A percentile compares a stretch with the other conserved stretches of the same genome.
These are phyloP conservation scores for Paradendryphiella salina DNA, from an alignment of 2,329 filamentous ascomycete species.

Conservation along the genomic window DNA sequence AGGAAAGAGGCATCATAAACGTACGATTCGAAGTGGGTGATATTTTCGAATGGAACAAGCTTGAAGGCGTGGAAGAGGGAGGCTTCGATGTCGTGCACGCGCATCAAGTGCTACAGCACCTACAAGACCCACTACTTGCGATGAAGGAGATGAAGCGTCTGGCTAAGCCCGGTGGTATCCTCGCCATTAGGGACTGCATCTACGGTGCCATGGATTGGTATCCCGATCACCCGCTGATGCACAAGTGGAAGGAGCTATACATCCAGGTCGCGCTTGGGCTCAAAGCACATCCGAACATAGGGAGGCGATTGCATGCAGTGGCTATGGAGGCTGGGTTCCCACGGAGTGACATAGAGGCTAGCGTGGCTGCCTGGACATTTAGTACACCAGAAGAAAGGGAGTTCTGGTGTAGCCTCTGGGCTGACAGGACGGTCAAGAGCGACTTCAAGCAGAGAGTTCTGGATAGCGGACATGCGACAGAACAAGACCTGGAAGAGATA, in stretches of 20 bases:
- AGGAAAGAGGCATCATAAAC: conserved; percentile 44
- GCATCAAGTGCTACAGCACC: conserved; percentile 62
- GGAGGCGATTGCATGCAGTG: conserved; percentile 42
- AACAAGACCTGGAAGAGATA: conserved; percentile 48
- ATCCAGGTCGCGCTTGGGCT: conserved; percentile 38
- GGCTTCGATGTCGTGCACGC: conserved; percentile 64
- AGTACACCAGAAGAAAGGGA: conserved; percentile 45
- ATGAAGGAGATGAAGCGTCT: conserved; percentile 60
- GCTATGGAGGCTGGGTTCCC: conserved; percentile 48
- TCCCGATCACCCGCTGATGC: conserved; percentile 43
- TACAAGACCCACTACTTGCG: conserved; percentile 55
- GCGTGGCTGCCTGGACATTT: conserved; percentile 50
- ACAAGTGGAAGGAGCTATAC: conserved; percentile 44
- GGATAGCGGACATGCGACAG: conserved; percentile 44
- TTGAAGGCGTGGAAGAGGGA: conserved; percentile 46
- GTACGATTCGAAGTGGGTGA: conserved; percentile 48
- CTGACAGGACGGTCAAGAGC: conserved; percentile 43
- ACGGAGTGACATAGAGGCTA: conserved; percentile 46
- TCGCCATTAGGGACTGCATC: conserved; percentile 52
- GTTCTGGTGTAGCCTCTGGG: conserved; percentile 50
- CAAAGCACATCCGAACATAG: conserved; percentile 43
- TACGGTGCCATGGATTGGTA: conserved; percentile 46
- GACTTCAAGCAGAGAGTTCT: conserved; percentile 45
- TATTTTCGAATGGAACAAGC: conserved; percentile 50
- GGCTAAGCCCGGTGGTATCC: conserved; percentile 56